These are phyloP conservation scores for Brassica balearica DNA, from an alignment of 441 rosid genomes.

Conservation along the genomic window DNA sequence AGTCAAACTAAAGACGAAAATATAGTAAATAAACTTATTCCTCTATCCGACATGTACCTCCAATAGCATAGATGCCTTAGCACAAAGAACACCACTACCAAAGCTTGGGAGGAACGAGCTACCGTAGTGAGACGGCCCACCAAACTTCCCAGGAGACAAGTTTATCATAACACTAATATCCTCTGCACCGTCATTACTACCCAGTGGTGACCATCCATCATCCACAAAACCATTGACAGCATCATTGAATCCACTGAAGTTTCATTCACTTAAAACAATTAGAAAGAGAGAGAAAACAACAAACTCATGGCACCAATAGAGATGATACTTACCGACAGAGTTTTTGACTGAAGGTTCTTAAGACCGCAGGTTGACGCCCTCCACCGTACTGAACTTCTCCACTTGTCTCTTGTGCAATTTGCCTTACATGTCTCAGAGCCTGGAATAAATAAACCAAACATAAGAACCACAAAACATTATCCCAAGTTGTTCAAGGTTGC, in stretches of 20 bases:
- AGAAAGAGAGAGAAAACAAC: not conserved
- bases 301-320: not conserved
- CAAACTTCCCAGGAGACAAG: conserved; percentile 74
- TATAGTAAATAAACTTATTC: not conserved
- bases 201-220: conserved; percentile 88
- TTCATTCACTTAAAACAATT: conserved; percentile 38
- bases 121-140: conserved; percentile 56
- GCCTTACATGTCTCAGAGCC: conserved; percentile 86
- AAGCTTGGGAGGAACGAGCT: conserved; percentile 60
- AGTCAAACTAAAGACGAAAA: not conserved
- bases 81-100: conserved; percentile 91
- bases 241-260: conserved; percentile 89
- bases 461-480: conserved; percentile 18
- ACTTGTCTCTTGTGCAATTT: conserved; percentile 93
- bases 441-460: conserved; percentile 29
- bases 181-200: conserved; percentile 71
- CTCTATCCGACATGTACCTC: conserved; percentile 56
- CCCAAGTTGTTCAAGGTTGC: not conserved
- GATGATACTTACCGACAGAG: conserved; percentile 66
- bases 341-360: conserved; percentile 92
- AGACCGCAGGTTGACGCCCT: conserved; percentile 93
- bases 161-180: conserved; percentile 79
- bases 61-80: conserved; percentile 89
- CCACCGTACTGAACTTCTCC: conserved; percentile 90
- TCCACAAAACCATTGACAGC: conserved; percentile 92